Conservation (phyloP, 176 grass and related monocot species). For the Tuctoria greenei region DNA sequence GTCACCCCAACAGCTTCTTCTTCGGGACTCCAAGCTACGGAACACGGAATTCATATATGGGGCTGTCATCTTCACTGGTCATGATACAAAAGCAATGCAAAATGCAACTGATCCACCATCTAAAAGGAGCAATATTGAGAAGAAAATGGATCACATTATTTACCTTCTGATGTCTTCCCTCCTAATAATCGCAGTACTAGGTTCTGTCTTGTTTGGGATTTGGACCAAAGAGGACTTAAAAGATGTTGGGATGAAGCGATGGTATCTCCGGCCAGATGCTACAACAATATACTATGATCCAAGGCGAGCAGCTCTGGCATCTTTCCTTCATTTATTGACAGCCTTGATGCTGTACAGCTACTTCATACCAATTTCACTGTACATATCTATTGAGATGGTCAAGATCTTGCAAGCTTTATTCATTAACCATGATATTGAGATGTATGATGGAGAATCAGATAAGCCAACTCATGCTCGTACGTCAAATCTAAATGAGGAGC, state of each 20-base stretch:
- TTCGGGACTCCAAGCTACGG: conserved; percentile 91
- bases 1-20: conserved; percentile 81
- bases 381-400: conserved; percentile 98
- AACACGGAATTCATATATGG: conserved; percentile 96
- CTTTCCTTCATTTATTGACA: conserved; percentile 89
- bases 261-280: conserved; percentile 86
- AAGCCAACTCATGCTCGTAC: conserved; percentile 86
- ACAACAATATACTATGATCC: conserved; percentile 71
- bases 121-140: conserved; percentile 95
- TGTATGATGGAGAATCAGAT: conserved; percentile 97
- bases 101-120: conserved; percentile 91
- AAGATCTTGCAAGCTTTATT: conserved; percentile 94
- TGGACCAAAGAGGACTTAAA: conserved; percentile 75
- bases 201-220: conserved; percentile 90
- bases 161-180: conserved; percentile 72
- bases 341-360: conserved; percentile 94
- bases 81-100: conserved; percentile 97
- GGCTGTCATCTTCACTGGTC: conserved; percentile 87
- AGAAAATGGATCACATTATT: conserved; percentile 89
- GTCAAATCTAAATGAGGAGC: conserved; percentile 93
- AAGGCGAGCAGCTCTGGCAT: conserved; percentile 52
- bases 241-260: conserved; percentile 61
- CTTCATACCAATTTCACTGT: conserved; percentile 98
- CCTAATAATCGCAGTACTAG: conserved; percentile 67
- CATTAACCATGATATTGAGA: conserved; percentile 84